Base-by-base conservation (phyloP, 1,139 yeast genomes). In the Scheffersomyces illinoinensis region DNA sequence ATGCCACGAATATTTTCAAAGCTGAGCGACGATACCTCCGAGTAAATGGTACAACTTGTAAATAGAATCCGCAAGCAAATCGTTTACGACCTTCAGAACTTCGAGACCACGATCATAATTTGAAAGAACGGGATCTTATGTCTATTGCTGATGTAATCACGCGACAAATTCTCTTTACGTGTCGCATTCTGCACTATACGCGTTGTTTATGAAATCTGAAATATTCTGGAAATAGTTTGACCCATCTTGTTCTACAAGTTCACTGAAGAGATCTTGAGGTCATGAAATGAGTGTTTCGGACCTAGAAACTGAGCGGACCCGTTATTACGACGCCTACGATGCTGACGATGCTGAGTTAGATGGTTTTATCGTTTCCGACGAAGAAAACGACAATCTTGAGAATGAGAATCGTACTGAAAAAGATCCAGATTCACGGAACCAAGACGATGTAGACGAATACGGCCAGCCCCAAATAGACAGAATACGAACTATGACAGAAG, bases 401-500 rank as follows among this genome's bases (percentile, higher is more conserved):
- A 48, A 17, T 5, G 51, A 48, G 51, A 48, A 48, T 21, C 51
- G n/a, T 6, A 20, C 62, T 43, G 68, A 61, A 14, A 62, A 59
- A 4, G 64, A 60, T n/a, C 56, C 58, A 33, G 61, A 57, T 8
- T 64, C 62, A 24, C 56, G 61, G 49, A 59, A 61, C 12, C 59
- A 58, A n/a, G 65, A 64, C 3, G 60, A 56, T 17, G 67, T 57
- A 23, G 46, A 8, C 19, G 66, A 67, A 0, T 68, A 66, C 19
- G 68, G 63, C 39, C 70, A 64, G 10, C 67, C 61, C 33, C 62
- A 60, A 14, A 61, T 61, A 17, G 79, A 77, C 64, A 64, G 80
- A 54, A 64, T 79, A n/a, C 64, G 69, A 52, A 62, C 65, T 46
- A 65, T 79, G 58, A 70, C 78, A 17, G 64, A 73, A 2, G 57